Evolutionary conservation across 495 filamentous ascomycete species (phyloP), one percentile per base, ranked within the genome.

Genomic region (Penicillium silybi): DNA sequence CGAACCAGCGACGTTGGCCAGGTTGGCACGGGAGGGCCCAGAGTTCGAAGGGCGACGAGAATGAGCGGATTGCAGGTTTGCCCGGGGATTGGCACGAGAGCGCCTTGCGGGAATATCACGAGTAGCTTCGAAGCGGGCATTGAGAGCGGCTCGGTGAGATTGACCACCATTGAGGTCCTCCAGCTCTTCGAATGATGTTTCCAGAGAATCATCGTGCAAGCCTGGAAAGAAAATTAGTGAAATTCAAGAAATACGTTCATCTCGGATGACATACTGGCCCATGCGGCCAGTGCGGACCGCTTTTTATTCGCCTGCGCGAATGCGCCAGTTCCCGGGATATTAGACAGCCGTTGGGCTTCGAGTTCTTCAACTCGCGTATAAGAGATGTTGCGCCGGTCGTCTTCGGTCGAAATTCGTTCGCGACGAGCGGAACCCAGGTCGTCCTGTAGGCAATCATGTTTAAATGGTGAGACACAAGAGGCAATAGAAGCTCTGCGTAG

Each of bases 391-490:
- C 29, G 38, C 32, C 15, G 16, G 10, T 41, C 29, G 42, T 75
- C 67, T 2, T 29, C 40, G 6, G 69, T 70, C 7, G 69, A 63
- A 11, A 73, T 59, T 19, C 56, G 41, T 26, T 73, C 65, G 9
- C 70, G 63, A 34, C 72, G 62, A 2, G 56, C 62, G 1, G 59
- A 66, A 16, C 72, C 72, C 6, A 75, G 35, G 27, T 73, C 71
- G 2, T 46, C 62, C 29, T 32, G 29, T 32, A 32, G 29, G 11
- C 1, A 15, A 10, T 32, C 29, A 32, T 32, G 11, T 32, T 32
- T 32, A 32, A 13, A 32, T 13, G 2, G 26, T 29, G 7, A 29
- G 26, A 6, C 11, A 10, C 29, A 32, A 10, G 22, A 23, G 6
- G 2, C 22, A 23, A 23, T 23, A 23, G 2, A 23, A 23, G 6